A percentile compares a stretch with the other conserved stretches of the same genome.
phyloP scores from a whole-genome alignment of 2,329 filamentous ascomycete species.

The Chrysoporthe cubensis region DNA sequence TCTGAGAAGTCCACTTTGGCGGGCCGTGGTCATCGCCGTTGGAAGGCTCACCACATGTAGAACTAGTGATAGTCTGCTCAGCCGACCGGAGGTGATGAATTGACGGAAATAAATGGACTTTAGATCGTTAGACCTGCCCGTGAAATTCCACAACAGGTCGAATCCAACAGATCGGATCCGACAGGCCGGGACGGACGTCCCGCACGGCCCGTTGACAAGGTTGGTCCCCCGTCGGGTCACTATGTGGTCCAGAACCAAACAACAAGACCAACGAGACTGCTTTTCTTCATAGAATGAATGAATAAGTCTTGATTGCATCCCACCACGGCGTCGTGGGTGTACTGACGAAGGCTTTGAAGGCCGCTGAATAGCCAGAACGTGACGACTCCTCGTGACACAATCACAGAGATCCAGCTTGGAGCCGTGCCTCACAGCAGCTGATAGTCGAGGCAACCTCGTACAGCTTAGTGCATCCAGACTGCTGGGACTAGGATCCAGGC shows the following conservation, averaged over 20 bases:
- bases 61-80: not conserved
- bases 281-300: conserved; percentile 6
- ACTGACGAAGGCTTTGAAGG: not conserved
- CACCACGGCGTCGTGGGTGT: conserved; percentile 4
- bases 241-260: conserved; percentile 19
- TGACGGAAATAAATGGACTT: not conserved
- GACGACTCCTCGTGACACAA: conserved; percentile 17
- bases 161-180: conserved; percentile 22
- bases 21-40: not conserved
- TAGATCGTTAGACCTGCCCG: not conserved
- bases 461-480: conserved; percentile 9
- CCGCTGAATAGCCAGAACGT: not conserved
- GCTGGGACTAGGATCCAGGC: conserved; percentile 2
- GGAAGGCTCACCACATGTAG: not conserved
- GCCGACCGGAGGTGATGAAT: not conserved
- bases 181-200: conserved; percentile 26
- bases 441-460: conserved; percentile 12
- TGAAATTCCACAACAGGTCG: conserved; percentile 1
- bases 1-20: not conserved
- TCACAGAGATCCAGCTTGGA: conserved; percentile 18
- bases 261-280: not conserved
- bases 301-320: not conserved
- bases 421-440: conserved; percentile 5
- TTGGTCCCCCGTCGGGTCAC: conserved; percentile 3
- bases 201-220: conserved; percentile 11